Evolutionary conservation across 495 filamentous ascomycete species (phyloP), one percentile per base, ranked within the genome.

Genomic region (Endocarpon pusillum): DNA sequence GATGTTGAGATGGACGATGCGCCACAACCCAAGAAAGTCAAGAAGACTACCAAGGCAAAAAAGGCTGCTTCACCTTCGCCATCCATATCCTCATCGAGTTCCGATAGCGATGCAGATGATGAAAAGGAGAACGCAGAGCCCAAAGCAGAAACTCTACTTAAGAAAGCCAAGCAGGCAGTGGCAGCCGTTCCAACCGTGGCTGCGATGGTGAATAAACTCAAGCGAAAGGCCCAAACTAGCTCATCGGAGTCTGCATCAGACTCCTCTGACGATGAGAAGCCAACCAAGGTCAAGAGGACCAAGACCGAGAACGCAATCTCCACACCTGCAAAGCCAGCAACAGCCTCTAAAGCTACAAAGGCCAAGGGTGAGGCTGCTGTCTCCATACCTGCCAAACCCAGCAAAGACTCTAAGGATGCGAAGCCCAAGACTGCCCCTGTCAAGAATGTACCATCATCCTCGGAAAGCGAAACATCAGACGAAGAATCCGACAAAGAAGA

Each of bases 161-260:
- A 9, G 10, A n/a, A 12, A 21, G 37, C 20, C 18, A 14, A 7
- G 12, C 14, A 5, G 12, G 12, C 5, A 5, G 12, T 6, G 5
- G 19, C 12, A n/a, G 12, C 5, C 5, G 29, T 41, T 8, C 36
- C 48, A 15, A 49, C 60, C 19, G 47, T 55, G 24, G 38, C 38
- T 31, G 26, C 44, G 15, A 41, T 44, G 3, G 43, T 42, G 16
- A 69, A 68, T 20, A 45, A 44, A 3, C 34, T 67, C 39, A 81
- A 82, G 58, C 73, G 77, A 40, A 81, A 82, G 57, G 73, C 71
- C 16, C 58, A 59, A 23, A 67, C 69, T 3, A 57, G 51, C 51
- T 59, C 56, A 20, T 64, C 57, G 21, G 64, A 55, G 24, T 67
- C 55, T 26, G 37, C 54, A 4, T 68, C 66, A 4, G 51, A 54